Conservation (phyloP, 2,329 filamentous ascomycete genomes). For the Sporothrix curviconia region DNA sequence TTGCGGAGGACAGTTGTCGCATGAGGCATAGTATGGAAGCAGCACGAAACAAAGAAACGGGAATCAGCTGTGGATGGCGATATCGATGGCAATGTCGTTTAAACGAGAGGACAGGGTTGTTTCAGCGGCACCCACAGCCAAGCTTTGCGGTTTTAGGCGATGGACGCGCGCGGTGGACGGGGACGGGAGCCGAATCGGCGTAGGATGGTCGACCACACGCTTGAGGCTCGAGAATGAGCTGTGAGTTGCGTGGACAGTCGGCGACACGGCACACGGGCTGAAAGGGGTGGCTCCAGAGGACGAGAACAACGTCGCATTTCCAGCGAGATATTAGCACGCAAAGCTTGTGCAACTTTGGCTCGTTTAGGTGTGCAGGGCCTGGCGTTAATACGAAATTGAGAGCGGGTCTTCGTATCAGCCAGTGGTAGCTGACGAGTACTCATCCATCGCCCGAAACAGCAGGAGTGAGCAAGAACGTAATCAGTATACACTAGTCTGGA, state of each 20-base stretch:
- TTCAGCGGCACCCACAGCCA: slow-evolving; percentile 8
- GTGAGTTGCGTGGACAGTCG: neutral
- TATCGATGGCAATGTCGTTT: neutral
- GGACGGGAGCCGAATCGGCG: neutral
- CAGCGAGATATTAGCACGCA: slow-evolving; percentile 1
- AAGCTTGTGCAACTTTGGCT: slow-evolving; percentile 1
- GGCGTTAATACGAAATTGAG: slow-evolving; percentile 10
- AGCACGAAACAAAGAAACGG: neutral
- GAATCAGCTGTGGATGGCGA: neutral
- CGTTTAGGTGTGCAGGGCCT: neutral
- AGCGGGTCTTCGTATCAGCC: slow-evolving; percentile 7
- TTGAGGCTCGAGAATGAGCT: neutral
- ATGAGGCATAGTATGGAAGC: slow-evolving; percentile 17
- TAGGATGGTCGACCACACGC: neutral
- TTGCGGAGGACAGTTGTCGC: slow-evolving; percentile 12
- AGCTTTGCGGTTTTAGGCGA: slow-evolving; percentile 9
- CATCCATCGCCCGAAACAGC: no score
- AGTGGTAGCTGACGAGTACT: slow-evolving; percentile 8
- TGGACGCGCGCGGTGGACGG: neutral
- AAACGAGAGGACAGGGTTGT: slow-evolving; percentile 15
- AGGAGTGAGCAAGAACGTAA: neutral
- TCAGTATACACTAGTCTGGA: neutral
- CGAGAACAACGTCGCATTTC: neutral
- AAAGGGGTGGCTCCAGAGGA: slow-evolving; percentile 3
- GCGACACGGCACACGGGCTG: slow-evolving; percentile 1